These are phyloP conservation scores for Terana coerulea DNA, from an alignment of 768 basidiomycete genomes.

Conservation along the genomic window DNA sequence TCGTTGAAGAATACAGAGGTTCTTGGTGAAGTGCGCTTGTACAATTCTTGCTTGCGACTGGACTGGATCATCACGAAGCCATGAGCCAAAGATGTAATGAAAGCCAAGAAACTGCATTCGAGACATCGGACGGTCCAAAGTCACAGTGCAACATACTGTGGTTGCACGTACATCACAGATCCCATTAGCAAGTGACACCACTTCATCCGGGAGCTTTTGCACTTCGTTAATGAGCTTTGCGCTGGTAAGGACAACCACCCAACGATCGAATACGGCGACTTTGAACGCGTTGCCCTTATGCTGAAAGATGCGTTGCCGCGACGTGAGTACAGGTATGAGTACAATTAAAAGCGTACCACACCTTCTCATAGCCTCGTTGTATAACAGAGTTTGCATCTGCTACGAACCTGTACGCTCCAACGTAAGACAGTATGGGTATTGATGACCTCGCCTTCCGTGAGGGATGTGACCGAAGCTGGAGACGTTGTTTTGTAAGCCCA, in stretches of 20 bases:
- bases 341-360: not conserved
- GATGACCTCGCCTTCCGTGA: conserved; percentile 20
- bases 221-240: conserved; percentile 46
- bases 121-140: not conserved
- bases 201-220: conserved; percentile 40
- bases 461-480: conserved; percentile 18
- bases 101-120: not conserved
- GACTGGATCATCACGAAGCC: not conserved
- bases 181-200: conserved; percentile 37
- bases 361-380: conserved; percentile 19
- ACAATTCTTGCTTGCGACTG: conserved; percentile 5
- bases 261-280: conserved; percentile 40
- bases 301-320: not conserved
- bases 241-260: conserved; percentile 44
- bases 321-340: too few species aligned
- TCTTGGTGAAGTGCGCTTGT: not conserved
- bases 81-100: conserved; percentile 1
- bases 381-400: not conserved
- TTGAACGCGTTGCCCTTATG: conserved; percentile 31
- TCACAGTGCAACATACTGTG: too few species aligned
- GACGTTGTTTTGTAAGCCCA: too few species aligned
- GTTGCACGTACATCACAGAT: conserved; percentile 27
- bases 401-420: not conserved
- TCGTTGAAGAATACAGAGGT: conserved; percentile 14
- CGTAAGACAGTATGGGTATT: conserved; percentile 19